Evolutionary conservation across 768 basidiomycete genomes (phyloP), one percentile per base, ranked within the genome.

Genomic region (Arthromyces matolae): DNA sequence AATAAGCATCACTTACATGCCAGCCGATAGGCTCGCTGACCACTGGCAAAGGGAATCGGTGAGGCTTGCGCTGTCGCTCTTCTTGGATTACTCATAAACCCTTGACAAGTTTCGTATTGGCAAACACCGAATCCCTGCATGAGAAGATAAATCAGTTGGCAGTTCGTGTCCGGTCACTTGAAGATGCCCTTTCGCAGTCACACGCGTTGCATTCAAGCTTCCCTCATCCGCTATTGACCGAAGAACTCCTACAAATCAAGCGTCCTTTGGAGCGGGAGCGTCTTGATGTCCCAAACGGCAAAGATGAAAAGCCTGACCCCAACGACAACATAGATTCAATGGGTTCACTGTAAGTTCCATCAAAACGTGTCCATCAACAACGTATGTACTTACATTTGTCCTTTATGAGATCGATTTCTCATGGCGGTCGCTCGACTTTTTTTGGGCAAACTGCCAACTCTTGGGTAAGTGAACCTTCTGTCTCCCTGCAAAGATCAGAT

Each of bases 31-130:
- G 83, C 13, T 83, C 82, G 24, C 71, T 86, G 31, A 85, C 83
- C 9, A 85, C 84, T 12, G 84, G 84, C 50, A 85, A 83, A 62
- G 84, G 84, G 10, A 87, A 86, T 61, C 70, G 84, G 84, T 83
- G 56, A 41, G 60, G 51, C 13, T 8, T 22, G 16, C 25, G 16
- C 18, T 27, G 32, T 35, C 28, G 27, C 25, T n/a, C 10, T 14
- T 24, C 19, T 32, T 36, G 13, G 47, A n/a, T n/a, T 42, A 45
- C 33, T 49, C 32, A 40, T 50, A 13, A 20, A 16, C 51, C 45
- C 29, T 12, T 24, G n/a, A n/a, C n/a, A 47, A 84, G 84, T 58
- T 85, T 85, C 52, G 83, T 86, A 25, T 73, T 86, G 9, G 84
- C 84, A 16, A 84, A 84, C 55, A 84, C 83, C 27, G 83, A 85